Conservation (phyloP, 257 asterid genomes). For the Solanum okadae region DNA sequence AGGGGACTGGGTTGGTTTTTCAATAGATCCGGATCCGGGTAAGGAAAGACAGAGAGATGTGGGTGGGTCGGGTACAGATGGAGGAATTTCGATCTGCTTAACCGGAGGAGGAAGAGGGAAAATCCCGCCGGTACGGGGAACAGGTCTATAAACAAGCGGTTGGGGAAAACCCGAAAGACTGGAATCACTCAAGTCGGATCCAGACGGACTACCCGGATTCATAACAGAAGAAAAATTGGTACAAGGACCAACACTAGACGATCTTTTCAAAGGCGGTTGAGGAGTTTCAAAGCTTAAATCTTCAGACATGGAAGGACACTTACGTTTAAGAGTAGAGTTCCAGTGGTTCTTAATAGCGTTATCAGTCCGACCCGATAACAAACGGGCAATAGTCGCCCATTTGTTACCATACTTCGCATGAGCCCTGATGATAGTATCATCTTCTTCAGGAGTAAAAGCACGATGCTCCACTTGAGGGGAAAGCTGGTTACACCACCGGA, state of each 20-base stretch:
- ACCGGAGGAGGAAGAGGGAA: constrained; percentile 33
- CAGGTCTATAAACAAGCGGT: constrained; percentile 37
- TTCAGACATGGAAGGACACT: constrained; percentile 60
- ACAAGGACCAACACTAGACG: constrained; percentile 59
- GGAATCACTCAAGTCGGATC: constrained; percentile 57
- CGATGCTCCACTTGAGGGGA: constrained; percentile 83
- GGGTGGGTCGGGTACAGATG: constrained; percentile 29
- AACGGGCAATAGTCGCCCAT: constrained; percentile 74
- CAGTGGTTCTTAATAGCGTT: constrained; percentile 81
- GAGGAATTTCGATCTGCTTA: constrained; percentile 8
- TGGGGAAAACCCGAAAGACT: constrained; percentile 32
- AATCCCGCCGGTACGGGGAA: constrained; percentile 47
- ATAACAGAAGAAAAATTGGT: constrained; percentile 25
- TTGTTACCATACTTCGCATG: constrained; percentile 65
- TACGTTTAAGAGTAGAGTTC: constrained; percentile 81
- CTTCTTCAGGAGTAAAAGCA: constrained; percentile 59
- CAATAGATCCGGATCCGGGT: constrained; percentile 32
- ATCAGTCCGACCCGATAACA: constrained; percentile 67
- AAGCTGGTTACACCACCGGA: constrained; percentile 85
- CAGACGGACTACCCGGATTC: constrained; percentile 57
- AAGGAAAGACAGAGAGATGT: constrained; percentile 51
- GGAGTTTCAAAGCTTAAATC: constrained; percentile 59
- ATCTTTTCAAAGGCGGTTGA: constrained; percentile 47
- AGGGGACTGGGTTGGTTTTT: background rate
- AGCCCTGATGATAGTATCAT: constrained; percentile 57